These are phyloP conservation scores for Gaeumannomyces tritici DNA, from an alignment of 2,329 filamentous ascomycete species.

Conservation along the genomic window DNA sequence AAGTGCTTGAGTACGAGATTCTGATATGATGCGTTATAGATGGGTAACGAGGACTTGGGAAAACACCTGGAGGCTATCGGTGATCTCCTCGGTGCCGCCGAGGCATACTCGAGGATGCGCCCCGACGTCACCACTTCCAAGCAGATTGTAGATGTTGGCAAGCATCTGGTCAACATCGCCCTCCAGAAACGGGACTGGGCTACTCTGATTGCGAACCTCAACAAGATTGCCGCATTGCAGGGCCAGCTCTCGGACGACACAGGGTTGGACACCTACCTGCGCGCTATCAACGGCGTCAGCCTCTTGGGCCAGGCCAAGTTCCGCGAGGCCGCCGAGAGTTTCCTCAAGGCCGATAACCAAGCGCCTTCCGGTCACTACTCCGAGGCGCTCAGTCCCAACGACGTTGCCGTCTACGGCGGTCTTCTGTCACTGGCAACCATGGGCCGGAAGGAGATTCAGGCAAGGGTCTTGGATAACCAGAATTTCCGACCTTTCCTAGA, in stretches of 20 bases:
- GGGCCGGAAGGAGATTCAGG: conserved; percentile 67
- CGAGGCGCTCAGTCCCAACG: conserved; percentile 70
- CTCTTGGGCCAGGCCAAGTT: conserved; percentile 36
- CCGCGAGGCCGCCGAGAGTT: conserved; percentile 58
- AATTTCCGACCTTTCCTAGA: conserved; percentile 83
- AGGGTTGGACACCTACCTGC: conserved; percentile 38
- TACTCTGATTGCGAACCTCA: conserved; percentile 47
- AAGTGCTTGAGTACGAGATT: neutral
- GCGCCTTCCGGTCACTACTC: conserved; percentile 46
- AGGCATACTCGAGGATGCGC: conserved; percentile 78
- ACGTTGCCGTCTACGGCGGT: conserved; percentile 85
- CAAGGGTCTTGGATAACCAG: conserved; percentile 66
- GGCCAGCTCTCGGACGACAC: conserved; percentile 35
- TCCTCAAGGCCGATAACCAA: conserved; percentile 54
- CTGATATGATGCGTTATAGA: conserved; percentile 41
- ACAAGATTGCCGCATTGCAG: conserved; percentile 52
- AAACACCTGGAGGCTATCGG: conserved; percentile 74
- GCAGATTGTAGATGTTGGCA: conserved; percentile 74
- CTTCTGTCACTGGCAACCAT: conserved; percentile 86
- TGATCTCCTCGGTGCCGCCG: conserved; percentile 60
- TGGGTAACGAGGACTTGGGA: conserved; percentile 89
- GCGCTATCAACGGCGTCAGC: conserved; percentile 41
- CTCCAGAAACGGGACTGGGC: conserved; percentile 73
- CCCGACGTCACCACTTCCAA: conserved; percentile 77
- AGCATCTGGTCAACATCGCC: conserved; percentile 66